These are phyloP conservation scores for Juglanconis oblonga DNA, from an alignment of 2,329 filamentous ascomycete genomes.

Conservation along the genomic window DNA sequence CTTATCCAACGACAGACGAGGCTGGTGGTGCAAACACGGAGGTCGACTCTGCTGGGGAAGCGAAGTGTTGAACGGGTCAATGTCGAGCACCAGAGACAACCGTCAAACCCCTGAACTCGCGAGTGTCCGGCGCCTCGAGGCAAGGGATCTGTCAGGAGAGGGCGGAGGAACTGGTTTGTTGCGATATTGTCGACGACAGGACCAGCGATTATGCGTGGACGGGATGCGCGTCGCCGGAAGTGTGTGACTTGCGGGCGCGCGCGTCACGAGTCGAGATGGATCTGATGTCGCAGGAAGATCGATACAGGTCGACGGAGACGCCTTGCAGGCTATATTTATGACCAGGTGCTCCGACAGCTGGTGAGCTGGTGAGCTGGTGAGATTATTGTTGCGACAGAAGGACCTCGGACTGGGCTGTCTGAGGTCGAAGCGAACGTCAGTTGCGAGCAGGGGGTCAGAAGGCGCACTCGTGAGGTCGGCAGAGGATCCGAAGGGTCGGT, in stretches of 20 bases:
- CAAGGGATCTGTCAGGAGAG: not conserved
- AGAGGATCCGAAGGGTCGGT: not conserved
- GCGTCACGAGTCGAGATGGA: no score
- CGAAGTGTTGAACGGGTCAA: conserved; percentile 5
- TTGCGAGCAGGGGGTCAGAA: not conserved
- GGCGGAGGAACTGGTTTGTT: not conserved
- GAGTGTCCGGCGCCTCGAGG: conserved; percentile 1
- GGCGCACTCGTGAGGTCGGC: not conserved
- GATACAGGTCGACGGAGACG: no score
- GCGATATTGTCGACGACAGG: not conserved
- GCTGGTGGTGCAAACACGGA: not conserved
- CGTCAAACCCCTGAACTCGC: not conserved
- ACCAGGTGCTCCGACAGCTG: not conserved
- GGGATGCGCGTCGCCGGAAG: no score
- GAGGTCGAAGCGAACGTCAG: not conserved
- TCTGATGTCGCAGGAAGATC: no score
- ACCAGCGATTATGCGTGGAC: no score
- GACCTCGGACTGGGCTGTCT: conserved; percentile 1
- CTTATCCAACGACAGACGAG: not conserved
- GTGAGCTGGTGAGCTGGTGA: not conserved
- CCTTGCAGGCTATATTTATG: no score
- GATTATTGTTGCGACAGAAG: not conserved
- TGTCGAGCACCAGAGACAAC: conserved; percentile 5
- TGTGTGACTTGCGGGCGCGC: no score
- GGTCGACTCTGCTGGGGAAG: not conserved